Evolutionary conservation across 495 filamentous ascomycete species (phyloP).

Genomic region (Oidiodendron maius): DNA sequence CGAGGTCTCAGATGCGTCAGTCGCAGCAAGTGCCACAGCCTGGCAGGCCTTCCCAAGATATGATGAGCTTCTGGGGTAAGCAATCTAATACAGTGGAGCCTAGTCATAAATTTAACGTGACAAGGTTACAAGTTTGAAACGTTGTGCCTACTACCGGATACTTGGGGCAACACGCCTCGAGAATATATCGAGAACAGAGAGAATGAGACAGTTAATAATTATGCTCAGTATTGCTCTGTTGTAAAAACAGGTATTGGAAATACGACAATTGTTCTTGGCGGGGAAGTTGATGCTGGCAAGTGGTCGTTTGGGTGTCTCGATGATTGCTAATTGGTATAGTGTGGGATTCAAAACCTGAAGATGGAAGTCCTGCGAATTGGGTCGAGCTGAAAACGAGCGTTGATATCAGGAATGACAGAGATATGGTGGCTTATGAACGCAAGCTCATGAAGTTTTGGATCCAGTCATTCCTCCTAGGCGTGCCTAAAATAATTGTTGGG

Average conservation of each 20-base stretch:
- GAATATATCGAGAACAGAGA: slow-evolving; percentile 74
- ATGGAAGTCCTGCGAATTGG: slow-evolving; percentile 70
- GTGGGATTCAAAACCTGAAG: slow-evolving; percentile 70
- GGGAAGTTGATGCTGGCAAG: slow-evolving; percentile 76
- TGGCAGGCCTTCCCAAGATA: slow-evolving; percentile 54
- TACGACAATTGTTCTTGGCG: slow-evolving; percentile 69
- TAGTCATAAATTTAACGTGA: slow-evolving; percentile 1
- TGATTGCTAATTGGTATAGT: too few relatives aligned
- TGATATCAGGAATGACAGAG: slow-evolving; percentile 57
- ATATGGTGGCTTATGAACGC: slow-evolving; percentile 70
- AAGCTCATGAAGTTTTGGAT: slow-evolving; percentile 95
- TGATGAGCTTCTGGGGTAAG: slow-evolving; percentile 62
- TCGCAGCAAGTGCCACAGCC: slow-evolving; percentile 42
- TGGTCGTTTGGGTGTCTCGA: too few relatives aligned
- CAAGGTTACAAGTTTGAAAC: slow-evolving; percentile 96
- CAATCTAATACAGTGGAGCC: slow-evolving; percentile 1
- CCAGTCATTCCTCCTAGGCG: slow-evolving; percentile 89
- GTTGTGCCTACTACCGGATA: slow-evolving; percentile 62
- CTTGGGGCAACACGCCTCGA: slow-evolving; percentile 65
- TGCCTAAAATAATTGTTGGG: slow-evolving; percentile 86
- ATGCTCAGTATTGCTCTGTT: slow-evolving; percentile 90
- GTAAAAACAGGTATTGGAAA: slow-evolving; percentile 80
- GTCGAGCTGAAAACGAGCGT: slow-evolving; percentile 90
- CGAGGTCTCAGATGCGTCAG: slow-evolving; percentile 39
- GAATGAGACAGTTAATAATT: slow-evolving; percentile 68